Evolutionary conservation across 23 red algal genomes (phyloP).

Genomic region (Pyropia haitanensis): DNA sequence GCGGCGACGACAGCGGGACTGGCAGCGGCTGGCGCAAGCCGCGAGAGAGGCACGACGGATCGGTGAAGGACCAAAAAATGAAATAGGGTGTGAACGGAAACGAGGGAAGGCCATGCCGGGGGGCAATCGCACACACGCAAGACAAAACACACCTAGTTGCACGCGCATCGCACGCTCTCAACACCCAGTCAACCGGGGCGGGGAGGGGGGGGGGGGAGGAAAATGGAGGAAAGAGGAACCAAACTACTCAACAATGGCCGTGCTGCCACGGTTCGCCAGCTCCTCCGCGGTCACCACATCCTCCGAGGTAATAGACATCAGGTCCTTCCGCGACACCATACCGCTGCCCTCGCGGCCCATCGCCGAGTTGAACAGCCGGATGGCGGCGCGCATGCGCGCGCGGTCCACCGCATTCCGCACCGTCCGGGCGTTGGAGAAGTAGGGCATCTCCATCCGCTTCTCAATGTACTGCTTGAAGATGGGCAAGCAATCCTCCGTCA

Average conservation of each 20-base stretch:
- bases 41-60: too few species aligned
- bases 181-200: too few species aligned
- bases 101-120: too few species aligned
- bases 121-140: too few species aligned
- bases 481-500: conserved; percentile 33
- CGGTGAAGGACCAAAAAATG: too few species aligned
- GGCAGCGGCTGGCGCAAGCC: too few species aligned
- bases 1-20: too few species aligned
- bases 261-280: conserved; percentile 50
- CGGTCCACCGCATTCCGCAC: conserved; percentile 95
- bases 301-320: conserved; percentile 67
- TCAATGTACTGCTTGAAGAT: conserved; percentile 73
- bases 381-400: conserved; percentile 91
- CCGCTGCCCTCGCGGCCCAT: conserved; percentile 58
- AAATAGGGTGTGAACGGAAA: too few species aligned
- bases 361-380: conserved; percentile 88
- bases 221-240: not conserved
- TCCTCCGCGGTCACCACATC: conserved; percentile 81
- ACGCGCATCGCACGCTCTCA: too few species aligned
- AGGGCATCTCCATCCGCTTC: conserved; percentile 96
- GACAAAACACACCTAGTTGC: too few species aligned
- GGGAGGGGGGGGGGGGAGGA: too few species aligned
- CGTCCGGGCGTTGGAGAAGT: conserved; percentile 98
- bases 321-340: conserved; percentile 66
- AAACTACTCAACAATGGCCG: conserved; percentile 80